These are phyloP conservation scores for Blechomonas ayalai DNA, from an alignment of 208 protist genomes.

Conservation along the genomic window DNA sequence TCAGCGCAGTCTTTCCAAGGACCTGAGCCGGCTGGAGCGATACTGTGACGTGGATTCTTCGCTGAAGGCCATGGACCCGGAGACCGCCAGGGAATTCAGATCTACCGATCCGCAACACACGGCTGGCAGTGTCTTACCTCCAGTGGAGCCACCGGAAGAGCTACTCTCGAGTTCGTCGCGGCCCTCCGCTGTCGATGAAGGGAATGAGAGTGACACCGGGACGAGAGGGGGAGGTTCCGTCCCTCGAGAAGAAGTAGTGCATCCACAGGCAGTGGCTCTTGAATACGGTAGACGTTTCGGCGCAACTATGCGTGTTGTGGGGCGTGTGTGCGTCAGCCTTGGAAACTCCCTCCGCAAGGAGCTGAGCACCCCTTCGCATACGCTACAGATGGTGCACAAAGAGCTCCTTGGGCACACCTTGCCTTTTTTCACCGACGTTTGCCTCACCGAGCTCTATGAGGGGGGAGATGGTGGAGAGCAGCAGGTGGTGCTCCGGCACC, in stretches of 20 bases:
- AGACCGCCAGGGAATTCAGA: too few species aligned
- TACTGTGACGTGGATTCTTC: too few species aligned
- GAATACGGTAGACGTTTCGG: conserved; percentile 45
- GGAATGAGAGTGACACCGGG: background rate
- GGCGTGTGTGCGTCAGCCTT: conserved; percentile 55
- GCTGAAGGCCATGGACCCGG: too few species aligned
- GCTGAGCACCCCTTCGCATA: conserved; percentile 44
- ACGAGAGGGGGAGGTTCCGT: background rate
- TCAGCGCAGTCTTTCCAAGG: conserved; percentile 26
- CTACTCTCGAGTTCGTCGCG: too few species aligned
- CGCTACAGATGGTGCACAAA: conserved; percentile 41
- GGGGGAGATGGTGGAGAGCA: conserved; percentile 8
- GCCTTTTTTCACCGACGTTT: conserved; percentile 57
- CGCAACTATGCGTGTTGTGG: conserved; percentile 29
- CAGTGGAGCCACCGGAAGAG: too few species aligned
- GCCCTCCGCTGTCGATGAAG: background rate
- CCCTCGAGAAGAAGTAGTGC: too few species aligned
- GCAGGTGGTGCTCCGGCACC: conserved; percentile 36
- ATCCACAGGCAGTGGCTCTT: conserved; percentile 6
- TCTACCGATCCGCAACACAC: too few species aligned
- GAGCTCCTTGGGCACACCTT: conserved; percentile 39
- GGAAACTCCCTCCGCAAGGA: conserved; percentile 54
- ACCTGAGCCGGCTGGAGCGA: conserved; percentile 54
- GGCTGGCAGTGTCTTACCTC: too few species aligned
- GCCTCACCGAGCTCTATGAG: conserved; percentile 35